Base-by-base conservation (phyloP, 768 basidiomycete species). In the Pulveroboletus sp. region DNA sequence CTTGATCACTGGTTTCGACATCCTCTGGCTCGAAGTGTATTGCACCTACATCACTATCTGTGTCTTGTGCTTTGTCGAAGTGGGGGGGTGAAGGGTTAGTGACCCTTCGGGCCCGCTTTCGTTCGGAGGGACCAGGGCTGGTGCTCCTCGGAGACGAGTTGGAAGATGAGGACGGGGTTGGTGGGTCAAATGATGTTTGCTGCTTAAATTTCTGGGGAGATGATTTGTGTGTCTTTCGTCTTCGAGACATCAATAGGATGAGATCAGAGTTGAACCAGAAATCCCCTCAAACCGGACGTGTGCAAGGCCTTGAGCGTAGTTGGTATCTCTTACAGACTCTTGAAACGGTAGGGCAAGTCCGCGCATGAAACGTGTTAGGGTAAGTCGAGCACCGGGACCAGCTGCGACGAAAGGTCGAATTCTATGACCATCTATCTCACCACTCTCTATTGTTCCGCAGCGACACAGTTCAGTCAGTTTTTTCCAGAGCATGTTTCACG, bases 11-110 rank as follows among this genome's bases (percentile, higher is more conserved):
- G 41, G 54, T 40, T n/a, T 57, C 57, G 4, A 48, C 8, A 28
- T 36, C 41, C 26, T 68, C 53, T 15, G 75, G 68, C 51, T 76
- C 77, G 43, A 86, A 77, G 39, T 60, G 75, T 43, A 84, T 81
- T 26, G 69, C 74, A 14, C 71, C 74, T 36, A 82, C 72, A 51
- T 76, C 76, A 44, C 77, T 73, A 43, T 74, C 74, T 30, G 66
- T 56, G 41, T 62, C 66, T 7, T 59, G 54, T 8, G 49, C 60
- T 6, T 59, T 63, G 27, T 56, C 55, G 53, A 55, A 50, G 49
- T 55, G 28, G 30, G 47, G 45, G 42, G 47, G 39, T 28, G 57
- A 46, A 27, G 62, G 33, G n/a, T 43, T 60, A 38, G 56, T 33
- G 28, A 28, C 30, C 47, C 39, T 33, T 36, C 40, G 46, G 39